These are phyloP conservation scores for Niveomyces coronatus DNA, from an alignment of 2,329 filamentous ascomycete species.

Conservation along the genomic window DNA sequence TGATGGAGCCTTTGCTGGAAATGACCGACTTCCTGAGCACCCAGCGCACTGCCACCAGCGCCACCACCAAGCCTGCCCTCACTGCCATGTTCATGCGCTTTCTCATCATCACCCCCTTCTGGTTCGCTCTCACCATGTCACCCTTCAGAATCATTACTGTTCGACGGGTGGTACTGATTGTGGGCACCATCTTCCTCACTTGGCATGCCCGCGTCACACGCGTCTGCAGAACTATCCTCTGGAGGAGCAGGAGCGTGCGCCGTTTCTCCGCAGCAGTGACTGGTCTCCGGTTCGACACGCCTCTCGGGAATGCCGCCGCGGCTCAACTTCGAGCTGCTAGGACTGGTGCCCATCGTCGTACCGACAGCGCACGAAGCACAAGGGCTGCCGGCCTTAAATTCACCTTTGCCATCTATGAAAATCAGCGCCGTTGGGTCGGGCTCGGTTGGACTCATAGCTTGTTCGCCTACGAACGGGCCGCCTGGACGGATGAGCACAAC, in stretches of 20 bases:
- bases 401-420: constrained; percentile 93
- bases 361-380: constrained; percentile 25
- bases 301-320: constrained; percentile 28
- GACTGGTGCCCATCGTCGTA: constrained; percentile 14
- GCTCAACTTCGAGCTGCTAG: constrained; percentile 8
- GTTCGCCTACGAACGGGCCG: constrained; percentile 77
- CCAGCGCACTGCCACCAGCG: constrained; percentile 79
- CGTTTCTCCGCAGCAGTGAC: constrained; percentile 62
- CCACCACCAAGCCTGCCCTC: constrained; percentile 80
- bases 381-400: constrained; percentile 78
- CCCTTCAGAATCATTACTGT: constrained; percentile 81
- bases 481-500: constrained; percentile 95
- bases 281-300: constrained; percentile 61
- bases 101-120: constrained; percentile 76
- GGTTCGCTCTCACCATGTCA: constrained; percentile 73
- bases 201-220: constrained; percentile 87
- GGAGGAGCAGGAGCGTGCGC: constrained; percentile 73
- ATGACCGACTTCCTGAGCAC: constrained; percentile 91
- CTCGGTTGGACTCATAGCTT: constrained; percentile 90
- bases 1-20: constrained; percentile 79
- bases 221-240: constrained; percentile 77
- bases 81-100: constrained; percentile 86
- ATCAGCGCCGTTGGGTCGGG: constrained; percentile 89
- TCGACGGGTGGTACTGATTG: constrained; percentile 68
- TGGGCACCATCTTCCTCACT: constrained; percentile 78